Evolutionary conservation across 2,329 filamentous ascomycete genomes (phyloP).

Genomic region (Pestalotiopsis sp.): DNA sequence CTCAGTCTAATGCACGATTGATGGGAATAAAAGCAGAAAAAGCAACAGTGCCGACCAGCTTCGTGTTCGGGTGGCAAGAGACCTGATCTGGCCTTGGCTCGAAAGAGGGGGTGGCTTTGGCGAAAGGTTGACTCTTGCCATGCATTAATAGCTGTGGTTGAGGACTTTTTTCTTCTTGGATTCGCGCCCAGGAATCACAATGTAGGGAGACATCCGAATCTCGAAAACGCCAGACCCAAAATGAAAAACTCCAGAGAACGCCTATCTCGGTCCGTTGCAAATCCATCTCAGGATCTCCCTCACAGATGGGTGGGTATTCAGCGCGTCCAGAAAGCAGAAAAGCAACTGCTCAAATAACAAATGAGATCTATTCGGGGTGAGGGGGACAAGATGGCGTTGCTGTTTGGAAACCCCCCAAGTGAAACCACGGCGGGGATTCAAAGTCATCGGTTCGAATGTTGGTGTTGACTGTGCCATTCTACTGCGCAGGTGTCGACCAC

Average conservation of each 20-base stretch:
- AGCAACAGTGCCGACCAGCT: background rate
- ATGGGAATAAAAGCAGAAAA: conserved; percentile 2
- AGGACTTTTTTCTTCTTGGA: background rate
- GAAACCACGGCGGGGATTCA: background rate
- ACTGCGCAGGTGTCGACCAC: conserved; percentile 36
- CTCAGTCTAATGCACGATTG: background rate
- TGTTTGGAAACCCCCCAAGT: background rate
- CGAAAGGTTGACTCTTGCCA: conserved; percentile 4
- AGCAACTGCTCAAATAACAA: conserved; percentile 19
- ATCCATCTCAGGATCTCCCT: conserved; percentile 16
- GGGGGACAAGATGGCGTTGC: background rate
- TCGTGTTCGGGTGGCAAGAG: background rate
- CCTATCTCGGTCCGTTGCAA: background rate
- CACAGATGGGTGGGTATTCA: conserved; percentile 26
- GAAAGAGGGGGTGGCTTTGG: background rate
- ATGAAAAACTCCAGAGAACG: conserved; percentile 8
- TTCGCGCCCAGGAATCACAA: background rate
- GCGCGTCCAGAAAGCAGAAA: conserved; percentile 19
- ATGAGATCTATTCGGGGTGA: conserved; percentile 21
- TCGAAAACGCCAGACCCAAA: background rate
- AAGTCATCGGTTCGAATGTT: background rate
- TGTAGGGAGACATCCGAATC: background rate
- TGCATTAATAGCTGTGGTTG: conserved; percentile 4
- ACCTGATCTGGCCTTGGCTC: background rate
- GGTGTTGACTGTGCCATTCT: background rate